Base-by-base conservation (phyloP, 768 basidiomycete species). In the Mycena rosella region DNA sequence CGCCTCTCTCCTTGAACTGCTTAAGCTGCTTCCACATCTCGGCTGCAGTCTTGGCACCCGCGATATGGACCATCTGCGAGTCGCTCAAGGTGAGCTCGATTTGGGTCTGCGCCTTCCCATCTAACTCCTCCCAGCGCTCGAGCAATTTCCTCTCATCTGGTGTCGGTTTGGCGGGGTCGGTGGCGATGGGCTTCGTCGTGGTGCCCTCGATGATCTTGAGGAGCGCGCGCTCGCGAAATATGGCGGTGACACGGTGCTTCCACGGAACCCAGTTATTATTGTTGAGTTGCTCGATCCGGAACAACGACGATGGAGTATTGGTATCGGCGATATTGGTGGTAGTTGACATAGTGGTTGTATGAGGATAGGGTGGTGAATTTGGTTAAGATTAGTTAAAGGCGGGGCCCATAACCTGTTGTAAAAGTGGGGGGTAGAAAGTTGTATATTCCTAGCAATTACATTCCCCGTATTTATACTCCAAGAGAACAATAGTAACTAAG, bases 1-100 rank as follows among this genome's bases (percentile, higher is more conserved):
- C 65, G 2, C 55, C 55, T 8, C n/a, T 51, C 53, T 67, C 65
- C 60, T 67, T 60, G 18, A 62, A 59, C 45, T 55, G 51, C 44
- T 60, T 52, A 7, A 66, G 64, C 56, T 60, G 56, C 52, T 0
- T n/a, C 64, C 64, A 65, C 64, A 65, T 65, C 36, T 65, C 56
- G 36, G 48, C 48, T 40, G 56, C 64, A 24, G 55, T 65, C 55
- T 58, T 60, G 48, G 62, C 62, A 9, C 62, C 62, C 42, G n/a
- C 54, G 32, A 63, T 63, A 26, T 63, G 62, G 13, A 63, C 53
- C 53, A 63, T 63, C 53, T 63, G 53, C 34, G 62, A 45, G 45
- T 56, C 62, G 32, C 53, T 48, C 54, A 63, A 56, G 53, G 62
- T 63, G 44, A 63, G 62, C 44, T 54, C 44, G 32, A 63, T 63